A percentile compares a stretch with the other conserved stretches of the same genome.
Conservation (phyloP, 2,329 filamentous ascomycete species). For the Fusarium duplospermum region DNA sequence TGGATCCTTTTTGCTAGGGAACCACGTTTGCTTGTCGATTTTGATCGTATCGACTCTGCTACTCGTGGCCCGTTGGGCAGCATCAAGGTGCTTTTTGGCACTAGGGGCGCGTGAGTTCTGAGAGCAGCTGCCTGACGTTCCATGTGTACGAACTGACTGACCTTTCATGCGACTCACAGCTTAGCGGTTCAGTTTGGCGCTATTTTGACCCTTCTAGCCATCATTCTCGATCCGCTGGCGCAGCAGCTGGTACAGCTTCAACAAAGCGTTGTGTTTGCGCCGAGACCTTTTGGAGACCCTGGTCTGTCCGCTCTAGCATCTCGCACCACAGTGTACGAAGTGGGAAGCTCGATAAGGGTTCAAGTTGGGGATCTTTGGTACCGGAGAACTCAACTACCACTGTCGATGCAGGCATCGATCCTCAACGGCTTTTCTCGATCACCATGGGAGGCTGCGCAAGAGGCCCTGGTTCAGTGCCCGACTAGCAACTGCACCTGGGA, state of each 20-base stretch:
- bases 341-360: neutral
- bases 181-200: slow-evolving; percentile 16
- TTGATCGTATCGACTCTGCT: slow-evolving; percentile 30
- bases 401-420: slow-evolving; percentile 20
- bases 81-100: slow-evolving; percentile 11
- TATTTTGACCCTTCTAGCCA: slow-evolving; percentile 11
- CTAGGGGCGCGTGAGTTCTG: slow-evolving; percentile 10
- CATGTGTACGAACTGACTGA: neutral
- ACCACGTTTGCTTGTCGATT: slow-evolving; percentile 26
- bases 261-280: slow-evolving; percentile 6
- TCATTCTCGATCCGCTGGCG: slow-evolving; percentile 19
- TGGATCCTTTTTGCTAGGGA: slow-evolving; percentile 28
- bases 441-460: neutral
- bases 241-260: slow-evolving; percentile 16
- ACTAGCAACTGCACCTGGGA: slow-evolving; percentile 38
- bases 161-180: neutral
- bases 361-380: neutral
- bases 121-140: neutral
- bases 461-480: slow-evolving; percentile 23
- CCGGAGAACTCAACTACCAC: neutral
- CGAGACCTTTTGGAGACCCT: neutral
- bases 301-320: slow-evolving; percentile 3
- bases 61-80: slow-evolving; percentile 29
- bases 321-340: neutral
- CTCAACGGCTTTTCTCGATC: slow-evolving; percentile 17